phyloP scores from a whole-genome alignment of 78 protist species.

The Blattamonas nauphoetae region DNA sequence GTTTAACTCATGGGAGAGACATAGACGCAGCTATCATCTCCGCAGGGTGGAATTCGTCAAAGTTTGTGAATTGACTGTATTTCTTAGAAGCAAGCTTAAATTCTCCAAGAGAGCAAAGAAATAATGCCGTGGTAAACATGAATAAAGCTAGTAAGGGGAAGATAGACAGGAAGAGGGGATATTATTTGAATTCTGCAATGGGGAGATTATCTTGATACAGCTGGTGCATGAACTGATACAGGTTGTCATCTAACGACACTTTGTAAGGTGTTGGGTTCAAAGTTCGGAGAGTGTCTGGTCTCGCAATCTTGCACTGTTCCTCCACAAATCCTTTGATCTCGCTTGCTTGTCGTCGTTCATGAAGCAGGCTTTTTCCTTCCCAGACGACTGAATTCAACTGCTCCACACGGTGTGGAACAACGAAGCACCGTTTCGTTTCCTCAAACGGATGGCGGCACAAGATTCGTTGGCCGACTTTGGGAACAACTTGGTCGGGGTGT shows the following conservation, averaged over 20 bases:
- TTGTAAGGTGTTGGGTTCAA: slow-evolving; percentile 66
- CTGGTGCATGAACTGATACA: not conserved
- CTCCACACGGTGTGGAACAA: slow-evolving; percentile 35
- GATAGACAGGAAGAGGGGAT: no score
- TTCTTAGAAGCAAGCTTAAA: no score
- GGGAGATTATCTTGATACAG: not conserved
- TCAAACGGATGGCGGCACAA: slow-evolving; percentile 60
- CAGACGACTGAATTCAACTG: slow-evolving; percentile 35
- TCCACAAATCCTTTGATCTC: slow-evolving; percentile 28
- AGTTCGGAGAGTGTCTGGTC: slow-evolving; percentile 53
- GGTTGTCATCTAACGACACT: not conserved
- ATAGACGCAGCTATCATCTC: no score
- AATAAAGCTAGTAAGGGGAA: no score
- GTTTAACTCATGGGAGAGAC: no score
- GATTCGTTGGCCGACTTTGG: slow-evolving; percentile 43
- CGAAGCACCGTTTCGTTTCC: slow-evolving; percentile 47
- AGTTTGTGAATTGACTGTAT: no score
- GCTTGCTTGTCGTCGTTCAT: not conserved
- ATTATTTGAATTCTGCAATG: no score
- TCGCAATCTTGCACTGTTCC: slow-evolving; percentile 30
- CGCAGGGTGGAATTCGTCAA: no score
- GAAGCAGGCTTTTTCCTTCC: slow-evolving; percentile 13
- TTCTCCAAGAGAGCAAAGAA: no score
- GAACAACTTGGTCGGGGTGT: slow-evolving; percentile 17
- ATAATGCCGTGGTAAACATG: no score